Base-by-base conservation (phyloP, 2,329 filamentous ascomycete genomes). In the Taxawa tesnikishii region DNA sequence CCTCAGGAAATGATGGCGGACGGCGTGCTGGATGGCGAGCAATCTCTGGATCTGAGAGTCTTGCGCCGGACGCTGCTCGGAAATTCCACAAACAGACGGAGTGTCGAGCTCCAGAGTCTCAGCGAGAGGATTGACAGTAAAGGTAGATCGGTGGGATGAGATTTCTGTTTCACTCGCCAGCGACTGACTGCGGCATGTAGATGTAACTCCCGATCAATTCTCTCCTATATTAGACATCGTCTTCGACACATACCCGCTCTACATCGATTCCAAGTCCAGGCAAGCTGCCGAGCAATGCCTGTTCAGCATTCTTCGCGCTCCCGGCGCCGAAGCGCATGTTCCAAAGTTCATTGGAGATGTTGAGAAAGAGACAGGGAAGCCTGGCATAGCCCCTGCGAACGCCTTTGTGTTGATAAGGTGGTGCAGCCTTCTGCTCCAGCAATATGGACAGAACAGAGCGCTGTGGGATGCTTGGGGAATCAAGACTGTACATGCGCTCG, bases 371-470 rank as follows among this genome's bases (percentile, higher is more conserved):
- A 73, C 78, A 10, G 67, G 72, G 40, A 94, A 93, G 54, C 62
- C 70, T 12, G 77, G 75, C 40, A 77, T 96, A 46, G 83, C 88
- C 18, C 63, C 80, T 11, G 73, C 70, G 26, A 92, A 76, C 56
- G 82, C 85, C 4, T 93, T 94, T 52, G 83, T 93, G 29, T 65
- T 98, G 44, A 69, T 90, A 10, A 83, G 94, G 55, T 98, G 88
- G 88, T 84, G 77, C 55, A 81, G 79, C 37, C 56, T 88, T 36
- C 60, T 94, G 31, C 70, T 94, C 44, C 76, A 87, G 47, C 68
- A 79, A 36, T 65, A 85, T 15, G 71, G 71, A 18, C 67, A 68
- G 29, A 71, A 59, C 29, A 54, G 70, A 11, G 51, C 67, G 7
- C 54, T 71, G 26, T 85, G 76, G 78, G 69, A 73, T 31, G 65